Percentiles rank a stretch among this genome's conserved stretches.
Conservation (phyloP, 208 protist species). For the Leishmania guyanensis region DNA sequence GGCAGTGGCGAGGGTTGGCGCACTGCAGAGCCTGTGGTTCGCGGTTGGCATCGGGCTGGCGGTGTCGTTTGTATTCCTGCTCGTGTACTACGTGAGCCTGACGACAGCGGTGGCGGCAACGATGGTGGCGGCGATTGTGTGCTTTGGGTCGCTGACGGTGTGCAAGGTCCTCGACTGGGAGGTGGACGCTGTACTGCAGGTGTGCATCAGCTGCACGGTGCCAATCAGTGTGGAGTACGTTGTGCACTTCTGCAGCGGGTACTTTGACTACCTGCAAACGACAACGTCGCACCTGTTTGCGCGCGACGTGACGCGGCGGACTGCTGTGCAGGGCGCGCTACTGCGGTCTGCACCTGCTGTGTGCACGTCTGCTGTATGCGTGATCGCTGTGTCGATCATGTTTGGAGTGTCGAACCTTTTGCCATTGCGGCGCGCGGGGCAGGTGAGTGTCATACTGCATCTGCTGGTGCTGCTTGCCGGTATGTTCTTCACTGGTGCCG, state of each 20-base stretch:
- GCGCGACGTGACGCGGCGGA: slow-evolving; percentile 28
- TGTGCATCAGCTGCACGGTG: slow-evolving; percentile 52
- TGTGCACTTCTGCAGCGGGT: slow-evolving; percentile 51
- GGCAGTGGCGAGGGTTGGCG: slow-evolving; percentile 30
- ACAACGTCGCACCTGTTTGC: slow-evolving; percentile 66
- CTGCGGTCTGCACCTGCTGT: slow-evolving; percentile 43
- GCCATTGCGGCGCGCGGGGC: slow-evolving; percentile 34
- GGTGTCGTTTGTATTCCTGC: slow-evolving; percentile 38
- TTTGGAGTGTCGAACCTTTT: slow-evolving; percentile 41
- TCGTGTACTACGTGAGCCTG: slow-evolving; percentile 48
- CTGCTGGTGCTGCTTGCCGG: slow-evolving; percentile 40
- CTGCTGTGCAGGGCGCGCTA: slow-evolving; percentile 42
- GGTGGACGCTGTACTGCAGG: slow-evolving; percentile 47
- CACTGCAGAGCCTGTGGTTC: slow-evolving; percentile 48
- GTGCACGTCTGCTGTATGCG: slow-evolving; percentile 33
- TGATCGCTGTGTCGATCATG: slow-evolving; percentile 39
- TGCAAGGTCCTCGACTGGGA: slow-evolving; percentile 41
- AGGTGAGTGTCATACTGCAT: slow-evolving; percentile 48
- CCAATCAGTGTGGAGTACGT: slow-evolving; percentile 56
- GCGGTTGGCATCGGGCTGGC: slow-evolving; percentile 46
- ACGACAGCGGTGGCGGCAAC: slow-evolving; percentile 30
- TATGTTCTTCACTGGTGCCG: slow-evolving; percentile 34
- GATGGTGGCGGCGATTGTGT: slow-evolving; percentile 38
- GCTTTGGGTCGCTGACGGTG: slow-evolving; percentile 47
- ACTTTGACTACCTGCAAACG: slow-evolving; percentile 68